These are phyloP conservation scores for Coemansia sp. DNA, from an alignment of 192 early-diverging fungal genomes.

Conservation along the genomic window DNA sequence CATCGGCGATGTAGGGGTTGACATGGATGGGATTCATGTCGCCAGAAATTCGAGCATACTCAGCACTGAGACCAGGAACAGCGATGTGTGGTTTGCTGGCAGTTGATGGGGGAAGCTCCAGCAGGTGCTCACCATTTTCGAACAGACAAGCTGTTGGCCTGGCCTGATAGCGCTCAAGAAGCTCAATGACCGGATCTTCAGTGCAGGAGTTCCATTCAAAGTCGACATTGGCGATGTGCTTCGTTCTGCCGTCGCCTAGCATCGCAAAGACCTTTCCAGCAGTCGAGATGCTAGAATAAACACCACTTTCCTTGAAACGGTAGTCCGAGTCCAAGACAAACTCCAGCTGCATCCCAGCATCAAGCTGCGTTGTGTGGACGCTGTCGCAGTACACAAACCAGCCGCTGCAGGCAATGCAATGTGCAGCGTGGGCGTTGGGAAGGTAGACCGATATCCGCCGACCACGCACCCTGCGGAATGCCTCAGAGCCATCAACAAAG, in stretches of 20 bases:
- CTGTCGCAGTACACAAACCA: constrained; percentile 66
- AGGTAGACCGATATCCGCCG: constrained; percentile 68
- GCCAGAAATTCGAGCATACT: constrained; percentile 76
- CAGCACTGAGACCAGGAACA: constrained; percentile 74
- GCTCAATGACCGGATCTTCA: constrained; percentile 80
- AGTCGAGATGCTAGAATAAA: constrained; percentile 70
- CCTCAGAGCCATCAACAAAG: constrained; percentile 60
- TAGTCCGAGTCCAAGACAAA: constrained; percentile 78
- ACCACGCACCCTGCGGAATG: constrained; percentile 69
- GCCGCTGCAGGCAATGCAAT: constrained; percentile 60
- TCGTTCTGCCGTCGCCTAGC: constrained; percentile 56
- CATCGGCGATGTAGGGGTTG: constrained; percentile 87
- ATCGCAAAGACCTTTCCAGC: constrained; percentile 62
- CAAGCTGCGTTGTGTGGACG: constrained; percentile 29
- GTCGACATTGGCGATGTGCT: constrained; percentile 75
- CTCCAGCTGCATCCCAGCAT: constrained; percentile 60
- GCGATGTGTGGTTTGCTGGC: neutral
- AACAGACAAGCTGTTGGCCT: constrained; percentile 73
- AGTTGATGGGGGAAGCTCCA: neutral
- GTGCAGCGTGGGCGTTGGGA: neutral
- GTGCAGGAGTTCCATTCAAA: constrained; percentile 63
- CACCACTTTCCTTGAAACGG: constrained; percentile 56
- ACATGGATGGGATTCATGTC: constrained; percentile 93
- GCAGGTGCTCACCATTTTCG: constrained; percentile 62
- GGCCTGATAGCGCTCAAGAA: constrained; percentile 68